A percentile compares a stretch with the other conserved stretches of the same genome.
Conservation (phyloP, 257 asterid species). For the Nicotiana attenuata region DNA sequence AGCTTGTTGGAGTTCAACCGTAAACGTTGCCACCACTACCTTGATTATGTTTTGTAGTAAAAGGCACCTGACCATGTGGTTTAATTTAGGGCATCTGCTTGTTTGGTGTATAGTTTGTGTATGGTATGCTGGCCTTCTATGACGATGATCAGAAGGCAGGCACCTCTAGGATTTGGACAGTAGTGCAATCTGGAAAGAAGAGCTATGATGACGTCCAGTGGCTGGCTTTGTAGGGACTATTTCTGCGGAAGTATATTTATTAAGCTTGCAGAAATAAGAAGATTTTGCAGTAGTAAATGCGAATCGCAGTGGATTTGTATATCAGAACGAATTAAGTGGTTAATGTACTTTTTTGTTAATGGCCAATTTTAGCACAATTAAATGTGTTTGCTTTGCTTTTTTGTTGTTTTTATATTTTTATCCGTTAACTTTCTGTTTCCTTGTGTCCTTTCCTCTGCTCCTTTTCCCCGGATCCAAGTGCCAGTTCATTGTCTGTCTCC, state of each 20-base stretch:
- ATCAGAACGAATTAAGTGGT: background rate
- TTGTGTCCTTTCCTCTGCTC: background rate
- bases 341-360: background rate
- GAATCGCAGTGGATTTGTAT: background rate
- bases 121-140: background rate
- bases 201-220: background rate
- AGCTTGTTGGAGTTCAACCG: constrained; percentile 66
- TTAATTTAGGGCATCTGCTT: background rate
- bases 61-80: background rate
- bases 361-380: background rate
- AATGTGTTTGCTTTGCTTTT: background rate
- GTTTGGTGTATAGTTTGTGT: background rate
- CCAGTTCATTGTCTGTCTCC: background rate
- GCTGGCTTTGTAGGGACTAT: background rate
- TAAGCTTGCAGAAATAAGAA: background rate
- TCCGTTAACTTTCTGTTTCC: background rate
- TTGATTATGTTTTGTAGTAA: constrained; percentile 33
- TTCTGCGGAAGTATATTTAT: background rate
- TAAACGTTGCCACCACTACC: constrained; percentile 30
- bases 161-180: background rate
- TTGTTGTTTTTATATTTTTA: background rate
- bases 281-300: constrained; percentile 22
- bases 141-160: background rate
- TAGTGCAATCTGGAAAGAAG: background rate
- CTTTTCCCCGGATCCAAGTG: background rate